Evolutionary conservation across 106 monocot species (phyloP), one percentile per base, ranked within the genome.

Genomic region (Allium sativum): DNA sequence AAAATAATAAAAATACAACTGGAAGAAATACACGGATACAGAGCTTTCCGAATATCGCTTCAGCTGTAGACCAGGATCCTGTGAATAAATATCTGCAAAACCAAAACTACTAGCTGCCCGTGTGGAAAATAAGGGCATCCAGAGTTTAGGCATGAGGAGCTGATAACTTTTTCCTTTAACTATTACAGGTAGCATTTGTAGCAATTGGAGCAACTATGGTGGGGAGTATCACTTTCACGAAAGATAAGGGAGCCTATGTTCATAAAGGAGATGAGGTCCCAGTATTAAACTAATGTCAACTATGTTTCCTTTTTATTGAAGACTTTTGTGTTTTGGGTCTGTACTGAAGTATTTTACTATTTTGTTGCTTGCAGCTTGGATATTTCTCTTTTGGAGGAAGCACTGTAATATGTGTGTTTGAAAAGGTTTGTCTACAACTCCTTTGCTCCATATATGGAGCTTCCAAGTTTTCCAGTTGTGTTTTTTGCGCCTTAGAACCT

Each of bases 301-400:
- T 68, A 53, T 45, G 18, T 56, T 15, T 47, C 21, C n/a, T n/a
- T n/a, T n/a, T 58, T 59, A 16, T 40, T 40, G n/a, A 42, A 58
- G 14, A n/a, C 4, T 52, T 58, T 59, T 48, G 8, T 43, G n/a
- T 64, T 15, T 16, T 15, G 14, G 53, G 15, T 72, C 0, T 13
- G 41, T 15, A 16, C 66, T 72, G 54, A 59, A 12, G 14, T 6
- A 21, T 18, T 10, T 61, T 5, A 16, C 44, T 51, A 40, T 17
- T 11, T 6, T 52, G 45, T 48, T 44, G 64, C 57, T 57, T 9
- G 41, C 84, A 91, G 96, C 85, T 98, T 65, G 96, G 96, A 51
- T 98, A 91, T 61, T 98, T 91, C 58, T 79, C 91, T 21, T 98
- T 98, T 85, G 96, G 96, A 52, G 96, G 96, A 66, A 98, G 96